Conservation (phyloP, 768 basidiomycete genomes). For the Hygrocybe punicea region DNA sequence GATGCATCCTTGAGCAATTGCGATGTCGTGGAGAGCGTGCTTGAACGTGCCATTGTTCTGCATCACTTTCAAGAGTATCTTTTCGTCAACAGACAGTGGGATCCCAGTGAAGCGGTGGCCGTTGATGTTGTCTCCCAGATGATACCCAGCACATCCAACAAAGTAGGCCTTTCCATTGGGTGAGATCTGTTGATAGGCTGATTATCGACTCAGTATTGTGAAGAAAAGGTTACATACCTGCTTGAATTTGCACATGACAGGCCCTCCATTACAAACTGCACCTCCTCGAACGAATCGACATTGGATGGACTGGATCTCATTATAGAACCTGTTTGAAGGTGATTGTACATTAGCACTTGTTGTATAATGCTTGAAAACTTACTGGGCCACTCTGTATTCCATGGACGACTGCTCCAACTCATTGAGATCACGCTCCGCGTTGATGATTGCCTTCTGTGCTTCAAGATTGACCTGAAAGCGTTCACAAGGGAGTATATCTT, state of each 20-base stretch:
- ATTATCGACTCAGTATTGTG: not conserved
- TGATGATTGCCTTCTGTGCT: not conserved
- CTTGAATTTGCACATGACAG: not conserved
- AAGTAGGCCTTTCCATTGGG: constrained; percentile 10
- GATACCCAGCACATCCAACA: constrained; percentile 8
- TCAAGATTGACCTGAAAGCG: not conserved
- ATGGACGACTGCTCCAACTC: not conserved
- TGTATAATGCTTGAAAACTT: not conserved
- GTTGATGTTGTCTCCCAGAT: not conserved
- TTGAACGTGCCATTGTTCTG: constrained; percentile 7
- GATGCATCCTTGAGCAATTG: not conserved
- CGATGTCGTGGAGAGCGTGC: not conserved
- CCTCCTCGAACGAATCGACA: not conserved
- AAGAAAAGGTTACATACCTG: not conserved
- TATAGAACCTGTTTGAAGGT: constrained; percentile 5
- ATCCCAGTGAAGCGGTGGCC: constrained; percentile 7
- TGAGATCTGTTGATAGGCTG: not conserved
- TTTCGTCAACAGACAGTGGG: constrained; percentile 9
- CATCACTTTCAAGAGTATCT: constrained; percentile 2
- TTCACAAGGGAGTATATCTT: too few relatives aligned
- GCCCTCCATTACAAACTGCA: not conserved
- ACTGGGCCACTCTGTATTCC: not conserved
- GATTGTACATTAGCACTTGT: not conserved
- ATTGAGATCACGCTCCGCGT: constrained; percentile 5
- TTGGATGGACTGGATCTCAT: not conserved